Evolutionary conservation across 2,329 filamentous ascomycete species (phyloP), one percentile per base, ranked within the genome.

Genomic region (Aureobasidium namibiae): DNA sequence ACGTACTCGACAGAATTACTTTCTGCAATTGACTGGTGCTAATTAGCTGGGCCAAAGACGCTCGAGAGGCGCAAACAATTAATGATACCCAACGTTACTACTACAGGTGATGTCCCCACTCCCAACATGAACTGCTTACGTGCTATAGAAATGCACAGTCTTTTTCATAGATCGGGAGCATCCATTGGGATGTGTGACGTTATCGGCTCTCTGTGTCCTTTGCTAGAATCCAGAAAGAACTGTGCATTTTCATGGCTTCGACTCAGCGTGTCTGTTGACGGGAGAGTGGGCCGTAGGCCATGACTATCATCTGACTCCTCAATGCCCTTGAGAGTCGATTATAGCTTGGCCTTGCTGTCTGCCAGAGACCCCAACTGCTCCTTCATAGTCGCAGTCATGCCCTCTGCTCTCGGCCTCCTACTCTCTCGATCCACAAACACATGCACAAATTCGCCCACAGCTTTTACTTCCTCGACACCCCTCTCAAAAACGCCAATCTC

Each of bases 401-500:
- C 89, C 24, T 78, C 75, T 29, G 76, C 72, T 24, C 78, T 81
- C n/a, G 90, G 89, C 61, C 85, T 82, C 64, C 86, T 84, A 16
- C 82, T 87, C 38, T 80, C 79, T 54, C 89, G 80, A 61, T 92
- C 84, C n/a, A 95, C 88, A 75, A 92, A 95, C 11, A 96, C 90
- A 70, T 96, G 92, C 14, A 90, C 81, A 69, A 94, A 91, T 66
- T 88, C 87, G 1, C 91, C 91, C 0, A 96, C 90, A 11, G 90
- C 90, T 69, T 88, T 90, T 10, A 94, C 89, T 21, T 81, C 76
- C 1, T 89, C 84, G 2, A 85, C 76, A 0, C 87, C 89, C 61
- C 82, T 80, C 69, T 90, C 86, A 67, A 96, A 97, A 1, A 97
- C 80, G 0, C 85, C 94, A 61, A 95, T 83, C 70, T 97, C 92